phyloP scores from a whole-genome alignment of 139 green algal species.

The Chlorella sp. region DNA sequence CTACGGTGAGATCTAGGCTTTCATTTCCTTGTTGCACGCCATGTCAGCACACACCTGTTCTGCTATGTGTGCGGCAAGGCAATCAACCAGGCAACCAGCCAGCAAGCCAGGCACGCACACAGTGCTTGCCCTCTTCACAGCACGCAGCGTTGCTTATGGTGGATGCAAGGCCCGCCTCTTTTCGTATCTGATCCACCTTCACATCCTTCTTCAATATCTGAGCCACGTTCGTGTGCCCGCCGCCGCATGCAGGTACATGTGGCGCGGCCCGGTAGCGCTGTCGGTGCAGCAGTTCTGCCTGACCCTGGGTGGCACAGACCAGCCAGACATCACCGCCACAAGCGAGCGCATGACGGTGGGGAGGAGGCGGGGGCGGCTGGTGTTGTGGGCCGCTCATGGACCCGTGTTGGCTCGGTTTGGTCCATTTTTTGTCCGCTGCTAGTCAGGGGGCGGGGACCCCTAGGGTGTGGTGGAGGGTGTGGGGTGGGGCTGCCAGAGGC shows the following conservation, averaged over 20 bases:
- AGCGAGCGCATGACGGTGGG: conserved; percentile 43
- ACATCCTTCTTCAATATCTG: too few relatives aligned
- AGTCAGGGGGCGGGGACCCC: too few relatives aligned
- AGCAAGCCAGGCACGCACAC: background rate
- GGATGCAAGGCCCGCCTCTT: background rate
- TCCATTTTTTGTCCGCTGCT: too few relatives aligned
- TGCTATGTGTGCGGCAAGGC: too few relatives aligned
- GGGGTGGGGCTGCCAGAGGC: background rate
- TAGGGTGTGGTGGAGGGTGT: background rate
- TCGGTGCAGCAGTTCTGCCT: conserved; percentile 7
- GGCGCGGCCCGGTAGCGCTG: conserved; percentile 51
- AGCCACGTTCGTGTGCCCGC: background rate
- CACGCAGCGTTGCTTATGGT: too few relatives aligned
- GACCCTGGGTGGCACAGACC: background rate
- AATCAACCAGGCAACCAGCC: too few relatives aligned
- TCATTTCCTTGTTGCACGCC: too few relatives aligned
- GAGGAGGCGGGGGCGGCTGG: too few relatives aligned
- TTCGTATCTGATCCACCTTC: too few relatives aligned
- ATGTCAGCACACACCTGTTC: too few relatives aligned
- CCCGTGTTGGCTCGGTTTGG: too few relatives aligned
- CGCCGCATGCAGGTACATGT: conserved; percentile 55
- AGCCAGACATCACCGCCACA: conserved; percentile 31
- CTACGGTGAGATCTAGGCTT: conserved; percentile 42
- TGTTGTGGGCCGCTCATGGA: too few relatives aligned
- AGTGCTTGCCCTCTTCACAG: background rate